Evolutionary conservation across 140 eudicot genomes (phyloP), one percentile per base, ranked within the genome.

Genomic region (Stevia rebaudiana): DNA sequence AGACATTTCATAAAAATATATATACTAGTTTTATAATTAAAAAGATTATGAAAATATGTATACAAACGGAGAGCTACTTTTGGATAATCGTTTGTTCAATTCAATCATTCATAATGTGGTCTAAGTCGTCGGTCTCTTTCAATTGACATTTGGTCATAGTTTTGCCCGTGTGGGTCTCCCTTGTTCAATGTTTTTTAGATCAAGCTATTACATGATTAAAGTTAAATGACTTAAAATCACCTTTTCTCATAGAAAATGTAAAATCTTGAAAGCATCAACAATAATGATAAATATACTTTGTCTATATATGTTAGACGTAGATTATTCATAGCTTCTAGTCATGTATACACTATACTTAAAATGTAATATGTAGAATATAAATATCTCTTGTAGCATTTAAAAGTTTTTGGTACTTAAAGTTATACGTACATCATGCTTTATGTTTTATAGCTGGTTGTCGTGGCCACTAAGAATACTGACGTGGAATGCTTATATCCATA

Each of bases 91-190:
- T 35, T 47, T 48, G 54, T 24, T 71, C 30, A 8, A 43, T 42
- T 59, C 53, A 64, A 73, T 73, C 42, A 73, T 72, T 63, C 50
- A 63, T 10, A 19, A 31, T 54, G 11, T 54, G 72, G 72, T 73
- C 66, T 33, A 73, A 51, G 28, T 52, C 72, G 66, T 64, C 59
- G 65, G 58, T 53, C 50, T 28, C 30, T 47, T 22, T 72, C 41
- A 53, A 65, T 63, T 53, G 78, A 73, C 78, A 73, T 73, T 73
- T 73, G 78, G 78, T 73, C 78, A 9, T 72, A 33, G 28, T 19
- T 72, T 31, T 56, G 24, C n/a, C 42, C 43, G 42, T 56, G 63
- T 73, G 78, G 78, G 72, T 53, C 72, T 73, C 65, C 66, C 40
- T 43, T 72, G 63, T 52, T 70, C 53, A 59, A 44, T 58, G 61